These are phyloP conservation scores for Mycogone perniciosa DNA, from an alignment of 2,329 filamentous ascomycete genomes.

Conservation along the genomic window DNA sequence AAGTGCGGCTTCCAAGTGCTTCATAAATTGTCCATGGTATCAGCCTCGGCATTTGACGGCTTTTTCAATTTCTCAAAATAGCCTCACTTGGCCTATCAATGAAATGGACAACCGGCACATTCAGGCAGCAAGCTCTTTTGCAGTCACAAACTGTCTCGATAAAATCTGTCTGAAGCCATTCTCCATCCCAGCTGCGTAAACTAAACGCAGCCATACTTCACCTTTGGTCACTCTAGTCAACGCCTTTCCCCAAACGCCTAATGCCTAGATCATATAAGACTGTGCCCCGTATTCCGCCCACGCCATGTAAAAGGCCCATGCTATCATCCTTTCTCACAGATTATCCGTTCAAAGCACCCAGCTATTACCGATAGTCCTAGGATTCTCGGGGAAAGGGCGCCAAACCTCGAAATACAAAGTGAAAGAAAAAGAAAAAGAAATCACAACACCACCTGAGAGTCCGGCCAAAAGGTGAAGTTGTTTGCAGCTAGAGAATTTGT, in stretches of 20 bases:
- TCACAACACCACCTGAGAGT: not conserved
- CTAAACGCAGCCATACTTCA: constrained; percentile 13
- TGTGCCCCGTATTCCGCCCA: not conserved
- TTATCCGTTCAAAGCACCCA: not conserved
- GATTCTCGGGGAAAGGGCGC: not conserved
- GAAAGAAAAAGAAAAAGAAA: not conserved
- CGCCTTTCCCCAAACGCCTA: constrained; percentile 6
- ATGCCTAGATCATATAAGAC: not conserved
- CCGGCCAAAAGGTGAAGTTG: not conserved
- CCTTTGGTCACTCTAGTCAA: constrained; percentile 2
- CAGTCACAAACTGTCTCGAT: not conserved
- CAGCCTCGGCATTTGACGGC: too few species aligned
- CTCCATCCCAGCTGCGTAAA: constrained; percentile 1
- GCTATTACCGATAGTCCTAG: too few species aligned
- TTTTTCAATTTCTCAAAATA: not conserved
- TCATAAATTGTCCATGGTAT: not conserved
- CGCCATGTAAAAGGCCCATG: not conserved
- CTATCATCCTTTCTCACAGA: not conserved
- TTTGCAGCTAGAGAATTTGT: constrained; percentile 2
- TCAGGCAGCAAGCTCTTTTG: too few species aligned
- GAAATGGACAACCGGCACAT: not conserved
- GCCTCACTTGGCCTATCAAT: not conserved
- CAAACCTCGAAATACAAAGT: not conserved
- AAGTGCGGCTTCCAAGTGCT: not conserved
- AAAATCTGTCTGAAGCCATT: constrained; percentile 1